phyloP scores from a whole-genome alignment of 345 rosid genomes.

The Ricinus communis region DNA sequence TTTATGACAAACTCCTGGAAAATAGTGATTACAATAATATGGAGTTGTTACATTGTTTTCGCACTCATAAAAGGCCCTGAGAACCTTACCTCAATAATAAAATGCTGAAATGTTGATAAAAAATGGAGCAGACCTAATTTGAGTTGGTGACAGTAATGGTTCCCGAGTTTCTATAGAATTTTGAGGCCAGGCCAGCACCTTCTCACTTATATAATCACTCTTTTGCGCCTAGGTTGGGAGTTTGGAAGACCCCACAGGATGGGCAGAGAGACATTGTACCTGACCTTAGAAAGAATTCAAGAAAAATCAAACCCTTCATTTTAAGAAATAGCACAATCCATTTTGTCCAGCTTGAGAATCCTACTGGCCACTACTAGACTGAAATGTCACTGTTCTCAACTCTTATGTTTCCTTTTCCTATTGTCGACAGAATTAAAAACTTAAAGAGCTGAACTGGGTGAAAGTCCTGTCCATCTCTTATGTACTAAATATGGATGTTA shows the following conservation, averaged over 20 bases:
- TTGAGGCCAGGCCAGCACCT: not conserved
- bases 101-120: not conserved
- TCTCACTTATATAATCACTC: not conserved
- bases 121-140: not conserved
- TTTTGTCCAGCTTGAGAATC: not conserved
- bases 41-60: too few relatives aligned
- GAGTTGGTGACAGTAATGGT: not conserved
- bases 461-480: too few relatives aligned
- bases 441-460: too few relatives aligned
- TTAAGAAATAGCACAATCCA: not conserved
- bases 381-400: too few relatives aligned
- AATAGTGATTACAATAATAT: too few relatives aligned
- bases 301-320: not conserved
- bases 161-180: not conserved
- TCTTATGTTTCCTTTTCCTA: too few relatives aligned
- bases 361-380: too few relatives aligned
- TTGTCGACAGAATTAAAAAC: too few relatives aligned
- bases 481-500: too few relatives aligned
- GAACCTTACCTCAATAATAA: too few relatives aligned
- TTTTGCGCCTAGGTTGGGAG: not conserved
- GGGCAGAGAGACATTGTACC: not conserved
- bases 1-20: too few relatives aligned
- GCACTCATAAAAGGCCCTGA: too few relatives aligned
- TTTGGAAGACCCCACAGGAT: not conserved
- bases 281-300: not conserved